Conservation (phyloP, 169 alveolate genomes). For the Cyclospora cayetanensis region DNA sequence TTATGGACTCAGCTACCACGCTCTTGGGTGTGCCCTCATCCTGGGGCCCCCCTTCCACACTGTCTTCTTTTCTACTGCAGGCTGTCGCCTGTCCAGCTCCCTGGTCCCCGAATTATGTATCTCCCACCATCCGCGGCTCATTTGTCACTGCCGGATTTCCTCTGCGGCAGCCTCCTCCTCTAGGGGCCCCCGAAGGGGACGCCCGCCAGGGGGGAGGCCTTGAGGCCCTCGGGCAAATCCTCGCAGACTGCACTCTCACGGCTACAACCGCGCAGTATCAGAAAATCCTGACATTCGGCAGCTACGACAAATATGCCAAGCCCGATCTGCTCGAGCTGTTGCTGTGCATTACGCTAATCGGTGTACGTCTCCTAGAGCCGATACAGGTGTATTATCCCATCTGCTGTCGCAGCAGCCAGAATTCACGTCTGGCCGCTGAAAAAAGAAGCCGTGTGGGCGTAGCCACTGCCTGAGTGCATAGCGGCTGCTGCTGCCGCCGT, state of each 20-base stretch:
- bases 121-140: constrained; percentile 35
- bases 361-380: constrained; percentile 35
- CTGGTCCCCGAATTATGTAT: constrained; percentile 29
- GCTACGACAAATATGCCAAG: constrained; percentile 31
- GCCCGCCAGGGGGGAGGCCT: neutral
- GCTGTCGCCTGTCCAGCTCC: constrained; percentile 59
- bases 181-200: neutral
- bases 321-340: constrained; percentile 33
- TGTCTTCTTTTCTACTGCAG: constrained; percentile 18
- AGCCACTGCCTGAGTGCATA: too few relatives aligned
- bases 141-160: constrained; percentile 50
- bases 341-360: constrained; percentile 11
- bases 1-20: constrained; percentile 26
- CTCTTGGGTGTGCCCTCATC: constrained; percentile 39
- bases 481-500: too few relatives aligned
- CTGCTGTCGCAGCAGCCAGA: too few relatives aligned
- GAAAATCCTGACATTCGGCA: constrained; percentile 32
- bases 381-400: too few relatives aligned
- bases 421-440: too few relatives aligned
- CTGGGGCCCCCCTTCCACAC: constrained; percentile 61
- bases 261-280: constrained; percentile 2
- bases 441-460: too few relatives aligned
- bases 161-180: constrained; percentile 13
- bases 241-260: constrained; percentile 16
- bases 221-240: neutral